A percentile compares a stretch with the other conserved stretches of the same genome.
phyloP scores from a whole-genome alignment of 2,329 filamentous ascomycete genomes.

The Dactylellina leptospora region DNA sequence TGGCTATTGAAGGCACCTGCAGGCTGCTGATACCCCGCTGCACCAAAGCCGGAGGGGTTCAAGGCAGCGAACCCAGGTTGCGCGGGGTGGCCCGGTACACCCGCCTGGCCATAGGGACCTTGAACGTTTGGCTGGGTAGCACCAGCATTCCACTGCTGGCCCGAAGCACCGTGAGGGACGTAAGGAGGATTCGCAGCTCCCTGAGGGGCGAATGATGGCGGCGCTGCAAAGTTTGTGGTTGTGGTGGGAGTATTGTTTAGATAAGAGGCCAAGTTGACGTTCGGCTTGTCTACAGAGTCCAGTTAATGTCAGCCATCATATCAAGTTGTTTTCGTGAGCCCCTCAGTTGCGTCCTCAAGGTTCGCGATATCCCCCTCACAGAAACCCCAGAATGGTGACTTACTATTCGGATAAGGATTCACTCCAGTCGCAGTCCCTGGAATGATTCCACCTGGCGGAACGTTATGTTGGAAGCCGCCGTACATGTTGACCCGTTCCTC shows the following conservation, averaged over 20 bases:
- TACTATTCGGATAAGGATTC: constrained; percentile 52
- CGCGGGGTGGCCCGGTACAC: constrained; percentile 27
- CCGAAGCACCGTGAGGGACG: constrained; percentile 36
- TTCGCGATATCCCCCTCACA: background rate
- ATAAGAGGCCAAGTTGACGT: constrained; percentile 46
- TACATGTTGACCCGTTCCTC: constrained; percentile 39
- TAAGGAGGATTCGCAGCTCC: constrained; percentile 34
- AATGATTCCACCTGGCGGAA: constrained; percentile 48
- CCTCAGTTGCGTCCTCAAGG: background rate
- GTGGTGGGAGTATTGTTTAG: constrained; percentile 51
- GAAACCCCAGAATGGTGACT: too few relatives aligned
- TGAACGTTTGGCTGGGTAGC: constrained; percentile 31
- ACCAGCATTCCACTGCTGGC: constrained; percentile 47
- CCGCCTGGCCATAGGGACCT: constrained; percentile 34
- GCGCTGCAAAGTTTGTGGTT: constrained; percentile 49
- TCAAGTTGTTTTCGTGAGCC: background rate
- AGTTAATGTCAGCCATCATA: constrained; percentile 1
- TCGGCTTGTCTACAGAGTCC: constrained; percentile 33
- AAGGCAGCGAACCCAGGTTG: constrained; percentile 29
- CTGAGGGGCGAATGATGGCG: constrained; percentile 43
- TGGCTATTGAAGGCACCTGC: too few relatives aligned
- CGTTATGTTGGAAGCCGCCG: constrained; percentile 49
- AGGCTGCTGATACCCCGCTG: constrained; percentile 40
- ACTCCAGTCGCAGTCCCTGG: constrained; percentile 51
- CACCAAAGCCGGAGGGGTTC: constrained; percentile 34